phyloP scores from a whole-genome alignment of 805 yeast genomes.

The Wickerhamia fluorescens region DNA sequence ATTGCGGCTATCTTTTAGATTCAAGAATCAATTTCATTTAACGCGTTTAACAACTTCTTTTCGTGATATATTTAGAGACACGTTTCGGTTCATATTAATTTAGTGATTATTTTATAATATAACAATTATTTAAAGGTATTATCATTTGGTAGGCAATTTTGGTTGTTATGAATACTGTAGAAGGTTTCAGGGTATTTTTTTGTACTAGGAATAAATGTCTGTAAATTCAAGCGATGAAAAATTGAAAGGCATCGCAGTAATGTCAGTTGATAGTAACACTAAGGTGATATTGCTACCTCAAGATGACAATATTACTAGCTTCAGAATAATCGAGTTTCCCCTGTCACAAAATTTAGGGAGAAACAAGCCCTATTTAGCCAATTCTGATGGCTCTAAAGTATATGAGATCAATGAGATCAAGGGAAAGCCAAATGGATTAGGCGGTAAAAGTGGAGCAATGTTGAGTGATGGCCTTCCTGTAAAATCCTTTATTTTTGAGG shows the following conservation, averaged over 20 bases:
- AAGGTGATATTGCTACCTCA: constrained; percentile 3
- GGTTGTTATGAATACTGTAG: background rate
- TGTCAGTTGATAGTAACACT: constrained; percentile 1
- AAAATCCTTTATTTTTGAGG: constrained; percentile 33
- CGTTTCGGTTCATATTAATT: too few relatives aligned
- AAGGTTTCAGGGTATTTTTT: background rate
- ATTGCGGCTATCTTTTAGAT: too few relatives aligned
- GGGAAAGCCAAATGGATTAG: constrained; percentile 11
- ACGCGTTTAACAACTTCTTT: too few relatives aligned
- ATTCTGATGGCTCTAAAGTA: constrained; percentile 8
- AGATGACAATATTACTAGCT: background rate
- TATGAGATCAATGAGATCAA: constrained; percentile 36
- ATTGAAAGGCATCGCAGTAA: background rate
- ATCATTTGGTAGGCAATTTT: background rate
- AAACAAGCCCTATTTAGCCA: constrained; percentile 3
- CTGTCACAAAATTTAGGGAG: constrained; percentile 1
- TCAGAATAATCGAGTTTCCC: constrained; percentile 3
- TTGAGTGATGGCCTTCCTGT: constrained; percentile 24
- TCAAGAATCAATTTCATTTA: too few relatives aligned
- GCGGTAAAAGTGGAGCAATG: background rate
- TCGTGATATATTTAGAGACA: too few relatives aligned
- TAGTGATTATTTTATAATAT: background rate
- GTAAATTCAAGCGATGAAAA: background rate
- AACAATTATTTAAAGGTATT: background rate
- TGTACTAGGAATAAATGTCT: background rate